These are phyloP conservation scores for Pelagomonas calceolata DNA, from an alignment of 108 stramenopile genomes.

Conservation along the genomic window DNA sequence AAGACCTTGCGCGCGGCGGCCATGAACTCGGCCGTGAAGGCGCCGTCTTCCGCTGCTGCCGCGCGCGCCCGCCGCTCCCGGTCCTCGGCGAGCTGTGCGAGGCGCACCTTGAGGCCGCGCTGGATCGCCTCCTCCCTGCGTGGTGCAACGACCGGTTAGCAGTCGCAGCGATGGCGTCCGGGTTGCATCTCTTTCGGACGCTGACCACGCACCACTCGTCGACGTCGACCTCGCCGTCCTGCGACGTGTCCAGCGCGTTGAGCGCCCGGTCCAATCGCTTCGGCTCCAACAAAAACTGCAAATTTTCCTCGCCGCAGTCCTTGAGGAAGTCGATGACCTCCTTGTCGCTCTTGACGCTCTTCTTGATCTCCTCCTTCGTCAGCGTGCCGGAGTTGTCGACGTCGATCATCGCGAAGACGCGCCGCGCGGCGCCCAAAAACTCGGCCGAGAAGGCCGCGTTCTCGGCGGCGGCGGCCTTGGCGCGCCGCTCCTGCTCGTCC, in stretches of 20 bases:
- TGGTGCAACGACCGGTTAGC: too few relatives aligned
- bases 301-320: neutral
- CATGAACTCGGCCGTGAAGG: neutral
- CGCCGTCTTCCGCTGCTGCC: neutral
- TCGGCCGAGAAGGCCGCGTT: neutral
- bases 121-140: neutral
- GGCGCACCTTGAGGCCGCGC: neutral
- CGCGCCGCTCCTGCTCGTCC: neutral
- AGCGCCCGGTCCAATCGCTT: neutral
- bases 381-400: neutral
- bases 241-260: neutral
- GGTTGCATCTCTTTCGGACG: too few relatives aligned
- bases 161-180: too few relatives aligned
- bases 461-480: neutral
- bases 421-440: neutral
- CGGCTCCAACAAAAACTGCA: neutral
- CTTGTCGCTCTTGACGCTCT: neutral
- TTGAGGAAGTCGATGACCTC: neutral
- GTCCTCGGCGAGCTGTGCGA: neutral
- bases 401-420: neutral
- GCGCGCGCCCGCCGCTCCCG: neutral
- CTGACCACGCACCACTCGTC: too few relatives aligned
- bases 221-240: neutral
- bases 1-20: neutral
- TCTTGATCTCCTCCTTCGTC: neutral